Percentiles rank a stretch among this genome's conserved stretches.
phyloP scores from a whole-genome alignment of 805 yeast genomes.

The Teunomyces aglyptinius region DNA sequence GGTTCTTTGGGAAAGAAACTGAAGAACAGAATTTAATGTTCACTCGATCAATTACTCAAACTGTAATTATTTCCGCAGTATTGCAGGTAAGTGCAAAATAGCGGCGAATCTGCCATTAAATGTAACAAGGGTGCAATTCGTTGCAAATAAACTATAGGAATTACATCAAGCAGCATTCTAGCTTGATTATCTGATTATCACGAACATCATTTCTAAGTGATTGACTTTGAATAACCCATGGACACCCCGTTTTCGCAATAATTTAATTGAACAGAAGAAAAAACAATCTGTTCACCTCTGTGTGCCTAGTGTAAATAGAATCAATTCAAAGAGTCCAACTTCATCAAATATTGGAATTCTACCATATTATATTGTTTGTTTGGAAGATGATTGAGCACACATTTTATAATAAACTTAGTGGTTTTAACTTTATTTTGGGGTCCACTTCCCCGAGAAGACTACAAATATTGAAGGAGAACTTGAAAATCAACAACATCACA shows the following conservation, averaged over 20 bases:
- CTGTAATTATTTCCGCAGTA: conserved; percentile 3
- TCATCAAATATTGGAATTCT: too few species aligned
- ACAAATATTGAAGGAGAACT: conserved; percentile 59
- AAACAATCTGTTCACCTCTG: too few species aligned
- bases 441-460: conserved; percentile 81
- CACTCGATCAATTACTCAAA: conserved; percentile 5
- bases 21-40: neutral
- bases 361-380: neutral
- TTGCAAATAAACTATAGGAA: too few species aligned
- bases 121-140: neutral
- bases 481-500: conserved; percentile 47
- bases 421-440: conserved; percentile 57
- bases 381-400: conserved; percentile 6
- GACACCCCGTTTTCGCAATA: too few species aligned
- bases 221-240: too few species aligned
- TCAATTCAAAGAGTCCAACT: too few species aligned
- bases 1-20: neutral
- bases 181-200: too few species aligned
- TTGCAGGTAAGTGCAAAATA: neutral
- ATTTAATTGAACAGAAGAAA: too few species aligned
- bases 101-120: neutral
- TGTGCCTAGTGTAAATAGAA: too few species aligned
- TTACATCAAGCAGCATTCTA: too few species aligned
- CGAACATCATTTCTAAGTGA: too few species aligned
- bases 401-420: conserved; percentile 21